Evolutionary conservation across 805 yeast species (phyloP).

Genomic region (Lipomyces spencermartinsiae): DNA sequence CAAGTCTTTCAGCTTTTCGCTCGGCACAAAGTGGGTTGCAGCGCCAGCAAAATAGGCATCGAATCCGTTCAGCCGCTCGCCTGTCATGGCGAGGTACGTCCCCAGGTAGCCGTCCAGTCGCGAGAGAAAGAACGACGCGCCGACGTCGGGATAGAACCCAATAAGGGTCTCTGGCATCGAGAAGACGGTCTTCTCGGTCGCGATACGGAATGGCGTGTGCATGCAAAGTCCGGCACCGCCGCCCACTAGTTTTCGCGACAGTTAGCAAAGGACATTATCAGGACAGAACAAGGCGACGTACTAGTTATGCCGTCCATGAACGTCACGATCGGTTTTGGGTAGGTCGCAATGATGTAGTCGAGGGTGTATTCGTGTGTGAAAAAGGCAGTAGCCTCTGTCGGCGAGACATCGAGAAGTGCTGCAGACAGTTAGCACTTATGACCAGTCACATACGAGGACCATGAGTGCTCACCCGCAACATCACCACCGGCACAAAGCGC

Average conservation of each 20-base stretch:
- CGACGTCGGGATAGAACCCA: conserved; percentile 96
- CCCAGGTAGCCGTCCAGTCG: conserved; percentile 83
- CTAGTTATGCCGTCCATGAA: conserved; percentile 84
- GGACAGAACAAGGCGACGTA: conserved; percentile 12
- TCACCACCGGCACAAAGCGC: conserved; percentile 98
- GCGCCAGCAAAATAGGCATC: conserved; percentile 85
- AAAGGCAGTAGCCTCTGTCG: conserved; percentile 55
- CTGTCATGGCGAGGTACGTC: conserved; percentile 83
- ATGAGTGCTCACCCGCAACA: conserved; percentile 53
- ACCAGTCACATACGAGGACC: background rate
- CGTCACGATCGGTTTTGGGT: conserved; percentile 83
- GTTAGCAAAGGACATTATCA: background rate
- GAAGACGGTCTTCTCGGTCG: conserved; percentile 87
- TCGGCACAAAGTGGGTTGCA: conserved; percentile 88
- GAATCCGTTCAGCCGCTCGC: conserved; percentile 73
- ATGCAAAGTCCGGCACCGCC: conserved; percentile 95
- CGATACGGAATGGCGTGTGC: conserved; percentile 90
- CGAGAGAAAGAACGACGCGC: conserved; percentile 87
- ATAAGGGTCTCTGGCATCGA: conserved; percentile 99
- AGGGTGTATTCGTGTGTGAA: conserved; percentile 83
- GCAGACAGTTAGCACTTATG: conserved; percentile 1
- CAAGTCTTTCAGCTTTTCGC: conserved; percentile 66
- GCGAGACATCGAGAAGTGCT: conserved; percentile 63
- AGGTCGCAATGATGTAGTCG: conserved; percentile 80
- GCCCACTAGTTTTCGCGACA: conserved; percentile 65